Conservation (phyloP, 495 filamentous ascomycete species). For the Lasiosphaeriaceae sp. region DNA sequence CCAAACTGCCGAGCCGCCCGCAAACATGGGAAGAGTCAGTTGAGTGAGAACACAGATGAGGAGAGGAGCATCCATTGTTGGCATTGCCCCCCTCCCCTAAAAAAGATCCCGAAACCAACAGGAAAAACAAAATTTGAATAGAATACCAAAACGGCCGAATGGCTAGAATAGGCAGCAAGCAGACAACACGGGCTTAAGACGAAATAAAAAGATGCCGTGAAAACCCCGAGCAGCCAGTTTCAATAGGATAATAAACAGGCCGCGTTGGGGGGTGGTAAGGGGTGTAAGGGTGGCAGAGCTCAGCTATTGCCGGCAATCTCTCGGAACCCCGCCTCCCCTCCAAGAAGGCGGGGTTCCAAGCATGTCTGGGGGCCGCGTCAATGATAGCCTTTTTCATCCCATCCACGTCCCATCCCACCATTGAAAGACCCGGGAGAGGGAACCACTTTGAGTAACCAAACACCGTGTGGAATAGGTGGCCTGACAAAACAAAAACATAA, state of each 20-base stretch:
- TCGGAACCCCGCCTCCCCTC: slow-evolving; percentile 22
- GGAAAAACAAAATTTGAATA: no score
- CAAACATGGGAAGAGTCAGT: no score
- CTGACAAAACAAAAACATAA: no score
- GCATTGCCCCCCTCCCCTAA: no score
- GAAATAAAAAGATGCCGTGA: slow-evolving; percentile 24
- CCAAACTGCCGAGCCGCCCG: slow-evolving; percentile 6
- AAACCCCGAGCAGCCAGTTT: slow-evolving; percentile 24
- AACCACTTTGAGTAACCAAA: not conserved
- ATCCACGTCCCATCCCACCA: no score
- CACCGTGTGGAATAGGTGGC: no score
- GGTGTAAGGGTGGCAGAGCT: not conserved
- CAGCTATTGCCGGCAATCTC: slow-evolving; percentile 16
- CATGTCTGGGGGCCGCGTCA: no score
- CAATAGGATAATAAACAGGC: slow-evolving; percentile 9
- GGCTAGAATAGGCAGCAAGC: not conserved
- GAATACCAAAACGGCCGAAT: no score
- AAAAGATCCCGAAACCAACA: no score
- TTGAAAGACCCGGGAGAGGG: not conserved
- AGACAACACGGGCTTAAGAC: not conserved
- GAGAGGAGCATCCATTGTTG: no score
- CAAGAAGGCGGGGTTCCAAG: slow-evolving; percentile 2
- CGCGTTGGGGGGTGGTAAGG: not conserved
- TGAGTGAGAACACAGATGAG: no score
- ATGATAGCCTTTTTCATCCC: no score